Evolutionary conservation across 1,284 basidiomycete species (phyloP), one percentile per base, ranked within the genome.

Genomic region (Heliocybe sulcata): DNA sequence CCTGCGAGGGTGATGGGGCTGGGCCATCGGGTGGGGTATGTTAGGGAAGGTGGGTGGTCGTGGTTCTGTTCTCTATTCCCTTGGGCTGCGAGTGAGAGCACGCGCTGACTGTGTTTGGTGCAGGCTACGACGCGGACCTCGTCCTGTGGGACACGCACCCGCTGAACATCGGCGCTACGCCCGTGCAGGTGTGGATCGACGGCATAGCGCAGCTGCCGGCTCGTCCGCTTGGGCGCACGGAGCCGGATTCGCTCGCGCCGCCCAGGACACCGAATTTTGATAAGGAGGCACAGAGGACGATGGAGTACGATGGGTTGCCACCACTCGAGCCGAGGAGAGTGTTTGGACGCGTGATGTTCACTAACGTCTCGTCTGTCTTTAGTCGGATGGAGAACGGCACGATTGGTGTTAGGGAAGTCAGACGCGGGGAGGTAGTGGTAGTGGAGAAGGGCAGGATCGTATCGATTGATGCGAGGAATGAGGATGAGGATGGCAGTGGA

Each of bases 91-190:
- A 31, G 22, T 47, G 9, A 19, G 9, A 9, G 19, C 45, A 19
- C 20, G 9, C 19, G 47, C 27, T 49, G 23, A 49, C n/a, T 26
- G 22, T 25, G 23, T 6, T 29, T 22, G 16, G 22, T 49, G 45
- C 63, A 74, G 74, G 82, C 55, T 76, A 73, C 64, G 70, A 78
- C 63, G 73, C 75, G 59, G 83, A 85, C 61, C 56, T 87, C 35
- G 80, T 88, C 11, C 59, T 90, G 10, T 87, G 85, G 85, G 83
- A 88, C 62, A 82, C 79, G 57, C 83, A 94, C 71, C 93, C 93
- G 0, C 76, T 94, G 23, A 70, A 81, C 0, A 71, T 94, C 14
- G 85, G 85, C 12, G 81, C 75, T 67, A 83, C 80, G 62, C 94
- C 81, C 63, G 86, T 74, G 45, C 85, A 87, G 69, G 86, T 88